Conservation (phyloP, 2,329 filamentous ascomycete species). For the Orbilia javanica region DNA sequence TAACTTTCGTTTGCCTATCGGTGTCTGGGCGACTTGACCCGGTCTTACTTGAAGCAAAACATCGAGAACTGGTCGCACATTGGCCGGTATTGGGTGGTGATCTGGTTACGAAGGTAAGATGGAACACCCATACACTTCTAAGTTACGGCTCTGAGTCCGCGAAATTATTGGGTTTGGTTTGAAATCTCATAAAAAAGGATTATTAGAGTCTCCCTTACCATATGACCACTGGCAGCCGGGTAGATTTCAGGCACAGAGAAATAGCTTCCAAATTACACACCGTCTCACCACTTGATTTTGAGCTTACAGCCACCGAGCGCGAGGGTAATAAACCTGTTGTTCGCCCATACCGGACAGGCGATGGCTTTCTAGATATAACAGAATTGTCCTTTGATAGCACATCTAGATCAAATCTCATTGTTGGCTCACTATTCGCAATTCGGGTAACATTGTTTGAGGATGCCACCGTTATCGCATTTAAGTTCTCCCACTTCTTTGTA, state of each 20-base stretch:
- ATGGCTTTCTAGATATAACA: background rate
- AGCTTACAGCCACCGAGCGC: constrained; percentile 12
- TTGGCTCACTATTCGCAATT: constrained; percentile 38
- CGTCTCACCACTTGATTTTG: constrained; percentile 30
- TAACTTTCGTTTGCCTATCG: constrained; percentile 31
- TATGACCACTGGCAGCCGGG: constrained; percentile 28
- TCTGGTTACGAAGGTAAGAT: constrained; percentile 17
- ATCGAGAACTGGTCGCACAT: constrained; percentile 22
- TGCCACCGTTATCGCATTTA: constrained; percentile 40
- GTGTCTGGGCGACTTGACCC: constrained; percentile 36
- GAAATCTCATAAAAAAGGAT: background rate
- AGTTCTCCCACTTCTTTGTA: constrained; percentile 43
- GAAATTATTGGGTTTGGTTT: too few species aligned
- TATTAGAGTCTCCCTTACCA: constrained; percentile 26
- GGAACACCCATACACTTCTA: background rate
- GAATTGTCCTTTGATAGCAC: constrained; percentile 31
- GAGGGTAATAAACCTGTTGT: constrained; percentile 16
- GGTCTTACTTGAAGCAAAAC: constrained; percentile 26
- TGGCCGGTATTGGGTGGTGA: constrained; percentile 44
- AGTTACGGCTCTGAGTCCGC: too few species aligned
- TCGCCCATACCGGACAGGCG: constrained; percentile 30
- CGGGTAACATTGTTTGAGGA: constrained; percentile 37
- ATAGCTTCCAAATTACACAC: constrained; percentile 10
- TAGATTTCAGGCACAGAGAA: constrained; percentile 37
- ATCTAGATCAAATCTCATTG: constrained; percentile 13